phyloP scores from a whole-genome alignment of 495 filamentous ascomycete genomes.

The Aspergillus incahuasiensis region DNA sequence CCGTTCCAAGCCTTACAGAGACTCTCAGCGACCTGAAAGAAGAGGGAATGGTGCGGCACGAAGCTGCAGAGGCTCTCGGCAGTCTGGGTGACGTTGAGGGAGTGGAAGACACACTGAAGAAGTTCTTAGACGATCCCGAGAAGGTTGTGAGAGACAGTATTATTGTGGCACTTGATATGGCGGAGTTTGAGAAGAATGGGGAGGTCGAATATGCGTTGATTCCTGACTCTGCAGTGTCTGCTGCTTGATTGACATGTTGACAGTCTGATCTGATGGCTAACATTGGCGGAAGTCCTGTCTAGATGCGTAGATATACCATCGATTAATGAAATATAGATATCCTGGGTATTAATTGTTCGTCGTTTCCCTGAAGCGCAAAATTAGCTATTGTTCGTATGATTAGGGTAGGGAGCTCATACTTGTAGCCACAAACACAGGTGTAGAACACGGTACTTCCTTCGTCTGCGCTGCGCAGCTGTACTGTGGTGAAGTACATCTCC shows the following conservation, averaged over 20 bases:
- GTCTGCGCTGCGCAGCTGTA: slow-evolving; percentile 87
- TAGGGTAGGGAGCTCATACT: slow-evolving; percentile 49
- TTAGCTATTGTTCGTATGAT: slow-evolving; percentile 24
- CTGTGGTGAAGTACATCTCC: slow-evolving; percentile 79
- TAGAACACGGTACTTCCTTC: slow-evolving; percentile 92
- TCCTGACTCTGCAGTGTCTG: slow-evolving; percentile 50
- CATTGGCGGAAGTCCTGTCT: slow-evolving; percentile 22
- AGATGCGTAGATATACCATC: slow-evolving; percentile 22
- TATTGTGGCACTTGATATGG: slow-evolving; percentile 96
- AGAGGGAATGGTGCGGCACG: slow-evolving; percentile 93
- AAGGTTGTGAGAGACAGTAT: slow-evolving; percentile 92
- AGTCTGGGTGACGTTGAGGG: slow-evolving; percentile 91
- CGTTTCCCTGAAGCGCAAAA: slow-evolving; percentile 31
- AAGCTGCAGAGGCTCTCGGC: slow-evolving; percentile 95
- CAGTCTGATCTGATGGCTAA: slow-evolving; percentile 6
- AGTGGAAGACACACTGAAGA: slow-evolving; percentile 78
- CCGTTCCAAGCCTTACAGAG: slow-evolving; percentile 79
- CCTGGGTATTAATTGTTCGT: slow-evolving; percentile 34
- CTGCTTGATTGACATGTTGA: slow-evolving; percentile 30
- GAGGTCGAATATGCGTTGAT: slow-evolving; percentile 88
- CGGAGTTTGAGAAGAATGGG: slow-evolving; percentile 87
- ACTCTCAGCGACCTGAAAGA: slow-evolving; percentile 75
- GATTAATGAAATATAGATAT: slow-evolving; percentile 14
- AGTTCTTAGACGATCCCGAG: slow-evolving; percentile 84
- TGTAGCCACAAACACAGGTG: slow-evolving; percentile 78